Base-by-base conservation (phyloP, 192 early-diverging fungal species). In the Rhizophagus sp. region DNA sequence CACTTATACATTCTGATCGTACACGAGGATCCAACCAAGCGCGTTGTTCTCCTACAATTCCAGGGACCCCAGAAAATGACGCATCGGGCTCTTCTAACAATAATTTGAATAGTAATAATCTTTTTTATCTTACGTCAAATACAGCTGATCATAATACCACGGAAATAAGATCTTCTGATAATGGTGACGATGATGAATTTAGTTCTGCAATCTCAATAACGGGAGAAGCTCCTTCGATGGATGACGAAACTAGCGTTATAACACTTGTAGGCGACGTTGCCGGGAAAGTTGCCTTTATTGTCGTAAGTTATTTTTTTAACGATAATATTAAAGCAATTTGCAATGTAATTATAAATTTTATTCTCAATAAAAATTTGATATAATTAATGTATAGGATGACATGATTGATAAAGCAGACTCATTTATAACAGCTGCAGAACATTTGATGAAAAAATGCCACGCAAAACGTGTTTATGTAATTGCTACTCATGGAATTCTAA, bases 401-500 rank as follows among this genome's bases (percentile, higher is more conserved):
- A 95, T 97, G 85, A 96, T 98, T 80, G 97, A 99, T 81, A 89
- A 90, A 27, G 91, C 94, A 74, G 90, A 92, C 77, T 94, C 96
- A n/a, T 97, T 97, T 83, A 83, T 97, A 81, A 94, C 96, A 76
- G 94, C 97, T 22, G 95, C 96, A 67, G 93, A 95, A 78, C 95
- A 96, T 79, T 86, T 99, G 80, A 92, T 96, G 79, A 89, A 89
- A 63, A 94, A 96, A 81, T 83, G 85, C 76, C 93, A 93, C 25
- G 95, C 93, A 7, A 91, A 91, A 78, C 87, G 87, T 33, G 96
- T 99, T 17, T 93, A 95, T 80, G 92, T 97, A 68, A 92, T 99
- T 75, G 97, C 96, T 0, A 96, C 96, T 7, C 98, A 99, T 78
- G 98, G 96, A 27, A 93, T 99, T 77, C 87, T 99, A 61, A 96